Evolutionary conservation across 352 stramenopile genomes (phyloP).

Genomic region (Aphanomyces stellatus): DNA sequence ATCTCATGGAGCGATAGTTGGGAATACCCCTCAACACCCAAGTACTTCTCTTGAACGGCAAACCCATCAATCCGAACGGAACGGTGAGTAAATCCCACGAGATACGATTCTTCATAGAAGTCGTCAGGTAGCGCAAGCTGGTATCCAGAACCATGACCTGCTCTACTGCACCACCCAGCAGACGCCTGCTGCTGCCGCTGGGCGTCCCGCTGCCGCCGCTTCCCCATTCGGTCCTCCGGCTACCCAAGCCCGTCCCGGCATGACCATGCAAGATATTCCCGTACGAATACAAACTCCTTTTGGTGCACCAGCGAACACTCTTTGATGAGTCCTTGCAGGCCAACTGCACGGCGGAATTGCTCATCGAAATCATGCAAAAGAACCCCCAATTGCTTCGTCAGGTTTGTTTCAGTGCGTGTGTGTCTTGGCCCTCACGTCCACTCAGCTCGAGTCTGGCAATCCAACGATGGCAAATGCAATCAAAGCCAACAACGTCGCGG

Average conservation of each 20-base stretch:
- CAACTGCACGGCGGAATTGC: slow-evolving; percentile 56
- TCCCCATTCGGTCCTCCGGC: slow-evolving; percentile 22
- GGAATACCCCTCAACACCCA: slow-evolving; percentile 42
- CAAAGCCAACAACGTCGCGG: slow-evolving; percentile 53
- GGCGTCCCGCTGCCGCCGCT: slow-evolving; percentile 17
- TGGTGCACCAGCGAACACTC: no score
- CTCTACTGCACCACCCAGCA: slow-evolving; percentile 41
- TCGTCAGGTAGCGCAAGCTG: slow-evolving; percentile 52
- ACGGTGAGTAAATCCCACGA: slow-evolving; percentile 30
- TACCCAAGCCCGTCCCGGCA: slow-evolving; percentile 38
- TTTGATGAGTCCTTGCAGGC: slow-evolving; percentile 27
- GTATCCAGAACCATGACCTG: slow-evolving; percentile 63
- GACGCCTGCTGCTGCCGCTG: slow-evolving; percentile 2
- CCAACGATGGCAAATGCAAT: slow-evolving; percentile 53
- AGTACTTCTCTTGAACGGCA: slow-evolving; percentile 56
- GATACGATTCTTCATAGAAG: not conserved
- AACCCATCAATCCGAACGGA: slow-evolving; percentile 37
- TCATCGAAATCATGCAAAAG: slow-evolving; percentile 78
- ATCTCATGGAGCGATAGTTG: slow-evolving; percentile 56
- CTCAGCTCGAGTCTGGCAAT: slow-evolving; percentile 55
- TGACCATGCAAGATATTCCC: slow-evolving; percentile 74
- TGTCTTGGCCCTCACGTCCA: not conserved
- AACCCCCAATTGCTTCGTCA: slow-evolving; percentile 61
- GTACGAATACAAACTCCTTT: no score
- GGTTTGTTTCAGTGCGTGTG: slow-evolving; percentile 25